Base-by-base conservation (phyloP, 768 basidiomycete species). In the Macrolepiota fuliginosa region DNA sequence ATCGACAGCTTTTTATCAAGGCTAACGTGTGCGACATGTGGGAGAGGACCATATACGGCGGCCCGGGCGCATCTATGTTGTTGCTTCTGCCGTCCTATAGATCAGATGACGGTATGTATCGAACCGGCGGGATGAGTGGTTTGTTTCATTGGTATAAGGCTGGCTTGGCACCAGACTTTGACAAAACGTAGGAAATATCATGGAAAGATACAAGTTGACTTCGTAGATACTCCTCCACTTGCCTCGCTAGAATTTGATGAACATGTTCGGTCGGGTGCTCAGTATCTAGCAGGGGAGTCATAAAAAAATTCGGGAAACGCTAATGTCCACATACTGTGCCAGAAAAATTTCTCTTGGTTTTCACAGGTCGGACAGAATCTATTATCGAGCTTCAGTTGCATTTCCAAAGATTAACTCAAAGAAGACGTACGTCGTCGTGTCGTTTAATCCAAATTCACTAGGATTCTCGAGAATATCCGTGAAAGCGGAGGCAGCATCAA, bases 211-310 rank as follows among this genome's bases (percentile, higher is more conserved):
- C 3, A 25, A 19, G 4, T 25, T 2, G 24, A 39, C 19, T 58
- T 52, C 22, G 57, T 22, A 53, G 40, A 37, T 51, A 58, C 10
- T 51, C 35, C 12, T 51, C 57, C 17, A 58, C 11, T 17, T n/a
- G 36, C n/a, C 39, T 22, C 17, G 36, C 47, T 17, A 58, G 24
- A 15, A 51, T 37, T 25, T 24, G 32, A 22, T 58, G 57, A 22
- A 58, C 35, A 22, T 52, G 47, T 13, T 58, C 57, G 6, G 57
- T 58, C 7, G 57, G 47, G 36, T 58, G 57, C 24, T 51, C 47
- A 40, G 37, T 22, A 25, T 58, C 57, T 58, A 27, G 6, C 3
- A 45, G 3, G 12, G 17, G 27, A 32, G 39, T 27, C 13, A 25
- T 17, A 24, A 0, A 12, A 17, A 0, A 4, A 10, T 40, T 6